Evolutionary conservation across 441 rosid genomes (phyloP), one percentile per base, ranked within the genome.

Genomic region (Breynia disticha): DNA sequence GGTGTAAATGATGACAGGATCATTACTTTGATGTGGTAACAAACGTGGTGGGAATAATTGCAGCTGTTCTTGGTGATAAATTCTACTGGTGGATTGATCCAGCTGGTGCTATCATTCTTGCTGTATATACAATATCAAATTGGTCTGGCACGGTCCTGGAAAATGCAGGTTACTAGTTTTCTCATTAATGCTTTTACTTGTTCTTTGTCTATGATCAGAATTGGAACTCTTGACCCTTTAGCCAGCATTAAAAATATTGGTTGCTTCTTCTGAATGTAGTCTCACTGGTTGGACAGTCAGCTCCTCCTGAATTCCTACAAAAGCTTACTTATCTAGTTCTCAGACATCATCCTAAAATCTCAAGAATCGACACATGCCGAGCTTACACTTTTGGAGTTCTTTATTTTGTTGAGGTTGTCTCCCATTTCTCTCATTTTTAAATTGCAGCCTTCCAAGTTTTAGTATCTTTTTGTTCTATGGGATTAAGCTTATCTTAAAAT

Each of bases 111-210:
- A 73, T 80, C 46, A 46, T 69, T 28, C 80, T 82, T 41, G 94
- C 89, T 28, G 47, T 84, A 8, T 84, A 84, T 66, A 84, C 84
- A 37, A 84, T 84, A 19, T 10, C 63, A 50, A 82, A 79, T 57
- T 84, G 94, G 89, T 84, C 89, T 1, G 79, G 70, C 16, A 80
- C 94, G 3, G 94, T 84, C 35, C 55, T 80, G 73, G 94, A 84
- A 67, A 84, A 84, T 59, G 84, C 93, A 50, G 80, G 88, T 74
- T 51, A 9, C n/a, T n/a, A n/a, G n/a, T n/a, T n/a, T n/a, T n/a
- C n/a, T n/a, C n/a, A n/a, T n/a, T n/a, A n/a, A n/a, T n/a, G n/a
- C n/a, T n/a, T n/a, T n/a, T n/a, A n/a, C n/a, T n/a, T n/a, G n/a
- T n/a, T n/a, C n/a, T n/a, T n/a, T n/a, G n/a, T n/a, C n/a, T n/a